Evolutionary conservation across 192 early-diverging fungal species (phyloP).

Genomic region (Chytriomyces sp.): DNA sequence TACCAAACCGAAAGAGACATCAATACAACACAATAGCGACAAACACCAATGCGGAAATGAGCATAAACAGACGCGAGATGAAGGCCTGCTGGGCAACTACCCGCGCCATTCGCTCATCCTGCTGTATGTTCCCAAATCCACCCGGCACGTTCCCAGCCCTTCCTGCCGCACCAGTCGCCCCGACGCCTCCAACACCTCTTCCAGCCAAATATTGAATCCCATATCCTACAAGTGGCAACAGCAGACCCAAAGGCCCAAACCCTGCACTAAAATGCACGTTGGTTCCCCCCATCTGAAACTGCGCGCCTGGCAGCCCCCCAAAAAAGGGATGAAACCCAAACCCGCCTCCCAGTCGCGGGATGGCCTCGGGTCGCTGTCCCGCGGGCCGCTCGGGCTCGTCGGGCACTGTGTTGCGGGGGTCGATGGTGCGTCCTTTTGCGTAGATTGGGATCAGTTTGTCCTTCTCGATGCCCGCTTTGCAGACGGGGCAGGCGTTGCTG

Average conservation of each 20-base stretch:
- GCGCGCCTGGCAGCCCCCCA: constrained; percentile 16
- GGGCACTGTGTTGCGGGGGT: constrained; percentile 31
- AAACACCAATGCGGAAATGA: constrained; percentile 76
- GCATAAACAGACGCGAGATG: constrained; percentile 78
- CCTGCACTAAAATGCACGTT: constrained; percentile 49
- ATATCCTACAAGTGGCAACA: constrained; percentile 51
- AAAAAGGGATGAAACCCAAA: constrained; percentile 21
- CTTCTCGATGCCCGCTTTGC: constrained; percentile 47
- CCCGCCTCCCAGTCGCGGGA: constrained; percentile 28
- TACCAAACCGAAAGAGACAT: too few relatives aligned
- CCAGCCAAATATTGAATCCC: neutral
- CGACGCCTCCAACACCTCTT: neutral
- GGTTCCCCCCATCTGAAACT: constrained; percentile 21
- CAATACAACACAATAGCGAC: constrained; percentile 77
- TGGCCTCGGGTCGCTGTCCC: constrained; percentile 36
- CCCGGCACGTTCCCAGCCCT: neutral
- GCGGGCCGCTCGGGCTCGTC: constrained; percentile 40
- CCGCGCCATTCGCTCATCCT: constrained; percentile 44
- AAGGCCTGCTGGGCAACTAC: constrained; percentile 70
- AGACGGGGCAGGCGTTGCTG: constrained; percentile 49
- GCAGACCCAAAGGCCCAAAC: constrained; percentile 72
- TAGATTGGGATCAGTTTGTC: constrained; percentile 51
- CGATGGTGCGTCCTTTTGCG: constrained; percentile 35
- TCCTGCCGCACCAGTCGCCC: constrained; percentile 3
- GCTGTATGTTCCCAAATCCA: constrained; percentile 32